Evolutionary conservation across 805 yeast genomes (phyloP).

Genomic region (Teunomyces aglyptinius): DNA sequence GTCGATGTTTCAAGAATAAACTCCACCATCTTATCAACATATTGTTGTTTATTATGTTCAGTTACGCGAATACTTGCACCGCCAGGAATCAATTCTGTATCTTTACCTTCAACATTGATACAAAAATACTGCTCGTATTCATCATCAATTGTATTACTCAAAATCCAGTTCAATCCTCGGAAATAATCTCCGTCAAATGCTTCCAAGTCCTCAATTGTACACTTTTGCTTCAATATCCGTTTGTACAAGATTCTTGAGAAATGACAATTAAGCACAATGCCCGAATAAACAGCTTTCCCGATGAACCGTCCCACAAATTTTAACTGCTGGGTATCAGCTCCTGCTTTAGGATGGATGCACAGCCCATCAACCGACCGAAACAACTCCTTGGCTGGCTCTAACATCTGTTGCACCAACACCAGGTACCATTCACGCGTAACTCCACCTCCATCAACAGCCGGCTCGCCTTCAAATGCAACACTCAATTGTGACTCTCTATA

Average conservation of each 20-base stretch:
- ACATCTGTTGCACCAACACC: constrained; percentile 88
- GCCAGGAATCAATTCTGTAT: constrained; percentile 75
- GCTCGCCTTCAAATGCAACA: constrained; percentile 83
- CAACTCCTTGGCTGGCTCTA: constrained; percentile 90
- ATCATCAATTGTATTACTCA: constrained; percentile 94
- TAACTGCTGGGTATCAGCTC: constrained; percentile 88
- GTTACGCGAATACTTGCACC: constrained; percentile 86
- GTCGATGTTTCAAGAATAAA: constrained; percentile 81
- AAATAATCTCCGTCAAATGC: constrained; percentile 87
- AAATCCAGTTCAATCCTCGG: constrained; percentile 91
- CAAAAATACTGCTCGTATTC: constrained; percentile 92
- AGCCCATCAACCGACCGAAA: constrained; percentile 86
- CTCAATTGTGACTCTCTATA: constrained; percentile 70
- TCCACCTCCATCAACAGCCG: constrained; percentile 98
- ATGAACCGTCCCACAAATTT: constrained; percentile 91
- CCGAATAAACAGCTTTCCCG: constrained; percentile 91
- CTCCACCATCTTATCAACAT: constrained; percentile 81
- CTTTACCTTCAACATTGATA: constrained; percentile 84
- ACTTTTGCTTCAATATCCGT: constrained; percentile 72
- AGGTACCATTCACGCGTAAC: constrained; percentile 97
- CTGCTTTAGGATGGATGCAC: constrained; percentile 93
- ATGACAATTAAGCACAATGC: constrained; percentile 85
- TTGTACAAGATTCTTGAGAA: constrained; percentile 94
- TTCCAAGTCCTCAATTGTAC: constrained; percentile 90
- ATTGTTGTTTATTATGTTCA: constrained; percentile 86